Percentiles rank a stretch among this genome's conserved stretches.
Conservation (phyloP, 176 grass and related monocot genomes). For the Oryza officinalis region DNA sequence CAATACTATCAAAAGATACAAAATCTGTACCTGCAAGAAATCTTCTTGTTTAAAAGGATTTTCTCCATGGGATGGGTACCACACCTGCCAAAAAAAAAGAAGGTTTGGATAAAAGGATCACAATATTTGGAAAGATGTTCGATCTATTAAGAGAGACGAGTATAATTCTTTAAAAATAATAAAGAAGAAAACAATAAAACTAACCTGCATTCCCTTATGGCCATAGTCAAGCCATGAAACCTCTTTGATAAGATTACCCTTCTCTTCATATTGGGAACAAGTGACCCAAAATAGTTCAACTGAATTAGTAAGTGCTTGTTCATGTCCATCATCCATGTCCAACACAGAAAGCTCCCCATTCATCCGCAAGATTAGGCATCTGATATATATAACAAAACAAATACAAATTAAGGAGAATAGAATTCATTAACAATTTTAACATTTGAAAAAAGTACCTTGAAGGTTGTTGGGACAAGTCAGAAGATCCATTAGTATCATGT, state of each 20-base stretch:
- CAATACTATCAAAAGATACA: background rate
- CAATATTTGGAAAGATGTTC: background rate
- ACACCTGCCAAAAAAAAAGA: constrained; percentile 71
- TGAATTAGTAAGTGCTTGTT: constrained; percentile 85
- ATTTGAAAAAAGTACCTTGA: constrained; percentile 67
- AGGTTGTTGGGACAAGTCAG: constrained; percentile 66
- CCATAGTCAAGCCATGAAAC: constrained; percentile 99
- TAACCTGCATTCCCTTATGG: constrained; percentile 96
- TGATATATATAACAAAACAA: constrained; percentile 47
- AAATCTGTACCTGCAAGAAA: constrained; percentile 84
- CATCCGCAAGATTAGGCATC: constrained; percentile 89
- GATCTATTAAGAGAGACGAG: background rate
- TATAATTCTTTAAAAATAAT: constrained; percentile 5
- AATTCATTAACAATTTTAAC: constrained; percentile 25
- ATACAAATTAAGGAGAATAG: constrained; percentile 36
- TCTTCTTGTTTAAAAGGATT: constrained; percentile 96
- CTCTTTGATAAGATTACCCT: constrained; percentile 93
- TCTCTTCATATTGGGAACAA: constrained; percentile 83
- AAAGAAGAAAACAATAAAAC: constrained; percentile 31
- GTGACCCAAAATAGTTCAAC: constrained; percentile 97
- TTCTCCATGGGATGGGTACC: constrained; percentile 87
- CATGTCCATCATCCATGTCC: constrained; percentile 95
- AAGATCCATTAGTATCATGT: constrained; percentile 45
- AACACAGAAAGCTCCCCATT: constrained; percentile 96
- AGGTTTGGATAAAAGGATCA: constrained; percentile 17